phyloP scores from a whole-genome alignment of 192 early-diverging fungal genomes.

The Dissophora ornata region DNA sequence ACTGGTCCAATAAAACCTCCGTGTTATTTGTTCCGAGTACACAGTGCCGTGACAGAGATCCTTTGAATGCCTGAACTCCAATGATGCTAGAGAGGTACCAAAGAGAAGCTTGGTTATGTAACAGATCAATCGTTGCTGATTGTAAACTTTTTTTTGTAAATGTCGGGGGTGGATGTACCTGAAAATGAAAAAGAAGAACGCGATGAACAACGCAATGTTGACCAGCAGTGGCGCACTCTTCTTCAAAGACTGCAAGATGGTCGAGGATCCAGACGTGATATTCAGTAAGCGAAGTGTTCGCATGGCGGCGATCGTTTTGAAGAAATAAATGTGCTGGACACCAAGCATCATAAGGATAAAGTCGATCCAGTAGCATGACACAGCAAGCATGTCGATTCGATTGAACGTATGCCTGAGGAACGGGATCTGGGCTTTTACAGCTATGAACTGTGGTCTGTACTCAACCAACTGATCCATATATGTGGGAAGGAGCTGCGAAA shows the following conservation, averaged over 20 bases:
- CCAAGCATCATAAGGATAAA: conserved; percentile 55
- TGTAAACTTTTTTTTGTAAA: too few relatives aligned
- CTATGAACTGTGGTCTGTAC: conserved; percentile 28
- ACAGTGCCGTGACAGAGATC: conserved; percentile 65
- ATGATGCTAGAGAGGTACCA: conserved; percentile 61
- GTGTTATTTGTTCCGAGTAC: conserved; percentile 37
- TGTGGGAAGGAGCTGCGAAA: conserved; percentile 23
- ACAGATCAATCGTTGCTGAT: too few relatives aligned
- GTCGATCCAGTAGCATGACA: conserved; percentile 67
- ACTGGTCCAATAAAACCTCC: conserved; percentile 14
- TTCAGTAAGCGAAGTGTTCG: conserved; percentile 64
- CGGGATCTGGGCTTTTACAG: conserved; percentile 34
- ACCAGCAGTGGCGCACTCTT: conserved; percentile 66
- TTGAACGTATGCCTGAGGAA: conserved; percentile 74
- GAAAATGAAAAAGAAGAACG: conserved; percentile 70
- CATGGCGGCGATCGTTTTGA: conserved; percentile 64
- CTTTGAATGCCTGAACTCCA: conserved; percentile 71
- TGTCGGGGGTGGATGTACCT: too few relatives aligned
- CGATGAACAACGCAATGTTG: conserved; percentile 67
- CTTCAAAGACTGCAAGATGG: conserved; percentile 68
- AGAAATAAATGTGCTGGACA: conserved; percentile 57
- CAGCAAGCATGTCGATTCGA: conserved; percentile 66
- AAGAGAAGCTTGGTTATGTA: too few relatives aligned
- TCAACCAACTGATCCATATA: conserved; percentile 27
- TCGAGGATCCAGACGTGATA: conserved; percentile 63